Base-by-base conservation (phyloP, 192 early-diverging fungal species). In the Coemansia sp. region DNA sequence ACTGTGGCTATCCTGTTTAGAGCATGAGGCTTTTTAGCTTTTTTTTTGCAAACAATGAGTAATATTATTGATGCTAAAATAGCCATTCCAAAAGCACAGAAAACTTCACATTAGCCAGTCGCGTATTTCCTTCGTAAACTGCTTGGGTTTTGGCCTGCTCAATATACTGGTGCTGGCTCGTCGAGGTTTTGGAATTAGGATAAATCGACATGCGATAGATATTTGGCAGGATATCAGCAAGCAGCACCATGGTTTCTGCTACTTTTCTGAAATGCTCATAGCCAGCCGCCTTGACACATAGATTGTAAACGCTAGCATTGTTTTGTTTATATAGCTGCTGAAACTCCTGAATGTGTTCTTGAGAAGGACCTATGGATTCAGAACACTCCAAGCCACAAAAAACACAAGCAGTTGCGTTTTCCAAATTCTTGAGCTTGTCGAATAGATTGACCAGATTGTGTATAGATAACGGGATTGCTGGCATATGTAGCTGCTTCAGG, bases 191-290 rank as follows among this genome's bases (percentile, higher is more conserved):
- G 33, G 46, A 48, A 26, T 21, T 28, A 5, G 46, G 28, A 13
- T 23, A 23, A 6, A 48, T 19, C 6, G 23, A n/a, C 46, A 48
- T 30, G 19, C n/a, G 26, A 12, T 8, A n/a, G 12, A 48, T 14
- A 0, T 26, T 48, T 12, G 46, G 46, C 21, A 48, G 13, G 6
- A 48, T 48, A 12, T 48, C 46, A 11, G 14, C 46, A 11, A 48
- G 26, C 26, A 48, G n/a, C 23, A 48, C 46, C 23, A n/a, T n/a
- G 26, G 14, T 48, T 15, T 48, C 46, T n/a, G 46, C 46, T 23
- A 28, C 46, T 28, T 48, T 48, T 13, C 13, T 13, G 28, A 28
- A 48, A 13, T 48, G 46, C 46, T 28, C 23, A 26, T 48, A 48
- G 5, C 46, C 46, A 26, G 19, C 14, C 6, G 46, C 46, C 21